Evolutionary conservation across 306 rosid genomes (phyloP), one percentile per base, ranked within the genome.

Genomic region (Erythrophleum fordii): DNA sequence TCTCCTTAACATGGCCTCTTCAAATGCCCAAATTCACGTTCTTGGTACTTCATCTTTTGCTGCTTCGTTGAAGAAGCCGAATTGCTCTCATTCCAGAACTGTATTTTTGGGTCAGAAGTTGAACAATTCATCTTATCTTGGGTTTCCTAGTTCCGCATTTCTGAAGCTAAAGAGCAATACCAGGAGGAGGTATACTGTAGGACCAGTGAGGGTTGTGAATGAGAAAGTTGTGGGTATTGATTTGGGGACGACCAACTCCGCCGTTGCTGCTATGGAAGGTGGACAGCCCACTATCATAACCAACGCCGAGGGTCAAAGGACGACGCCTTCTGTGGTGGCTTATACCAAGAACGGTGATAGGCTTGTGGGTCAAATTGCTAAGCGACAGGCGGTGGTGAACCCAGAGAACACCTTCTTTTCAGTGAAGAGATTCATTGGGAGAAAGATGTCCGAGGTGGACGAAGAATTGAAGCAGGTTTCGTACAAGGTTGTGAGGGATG

Each of bases 241-340:
- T 78, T 80, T 88, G 81, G 98, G 93, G 8, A 94, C 97, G 5
- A 94, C 97, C 2, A 94, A 92, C 82, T 92, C 94, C 3, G 97
- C 97, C 1, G 93, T 89, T 2, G 98, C 93, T 23, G 96, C 93
- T 55, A 92, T 92, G 94, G 98, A 94, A 76, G 98, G 98, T 0
- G 98, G 98, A 0, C 83, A 90, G 56, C 98, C 98, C 5, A 93
- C 98, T 8, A 93, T 93, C 58, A 91, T 93, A 0, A 88, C 97
- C 12, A 93, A 93, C 82, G 97, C 97, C 0, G 98, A 93, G 86
- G 98, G 98, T 0, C 98, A 93, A 86, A 72, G 98, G 58, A 93
- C 97, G 13, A 93, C 97, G 3, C 98, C 98, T 0, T 93, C 98
- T 1, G 98, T 93, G n/a, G 98, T 93, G n/a, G 98, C 98, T 0